phyloP scores from a whole-genome alignment of 441 rosid genomes.

The Adansonia madagascariensis region DNA sequence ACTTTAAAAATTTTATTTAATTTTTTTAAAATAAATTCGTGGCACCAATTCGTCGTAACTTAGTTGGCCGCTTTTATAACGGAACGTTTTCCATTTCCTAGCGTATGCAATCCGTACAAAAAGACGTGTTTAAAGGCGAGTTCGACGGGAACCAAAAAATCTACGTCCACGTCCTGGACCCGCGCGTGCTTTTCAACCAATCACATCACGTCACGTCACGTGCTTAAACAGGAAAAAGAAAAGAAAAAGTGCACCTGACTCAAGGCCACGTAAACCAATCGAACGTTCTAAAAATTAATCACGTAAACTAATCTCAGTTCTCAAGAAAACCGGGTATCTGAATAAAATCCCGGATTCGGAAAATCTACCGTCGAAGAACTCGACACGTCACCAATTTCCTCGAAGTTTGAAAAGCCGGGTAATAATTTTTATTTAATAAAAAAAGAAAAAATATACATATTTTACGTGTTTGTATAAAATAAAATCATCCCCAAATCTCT shows the following conservation, averaged over 20 bases:
- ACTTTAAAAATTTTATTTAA: too few relatives aligned
- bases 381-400: neutral
- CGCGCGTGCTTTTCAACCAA: neutral
- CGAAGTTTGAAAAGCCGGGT: neutral
- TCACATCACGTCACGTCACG: conserved; percentile 14
- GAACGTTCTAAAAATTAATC: neutral
- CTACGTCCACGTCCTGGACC: neutral
- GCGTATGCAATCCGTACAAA: neutral
- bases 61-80: too few relatives aligned
- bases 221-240: neutral
- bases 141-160: neutral
- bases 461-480: neutral
- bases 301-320: neutral
- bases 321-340: neutral
- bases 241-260: too few relatives aligned
- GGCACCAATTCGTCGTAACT: too few relatives aligned
- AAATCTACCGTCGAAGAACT: neutral
- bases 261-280: neutral
- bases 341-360: neutral
- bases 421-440: neutral
- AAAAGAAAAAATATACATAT: neutral
- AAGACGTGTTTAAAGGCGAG: neutral
- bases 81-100: too few relatives aligned
- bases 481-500: conserved; percentile 31
- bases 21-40: too few relatives aligned